Evolutionary conservation across 768 basidiomycete species (phyloP), one percentile per base, ranked within the genome.

Genomic region (Tylopilus sp.): DNA sequence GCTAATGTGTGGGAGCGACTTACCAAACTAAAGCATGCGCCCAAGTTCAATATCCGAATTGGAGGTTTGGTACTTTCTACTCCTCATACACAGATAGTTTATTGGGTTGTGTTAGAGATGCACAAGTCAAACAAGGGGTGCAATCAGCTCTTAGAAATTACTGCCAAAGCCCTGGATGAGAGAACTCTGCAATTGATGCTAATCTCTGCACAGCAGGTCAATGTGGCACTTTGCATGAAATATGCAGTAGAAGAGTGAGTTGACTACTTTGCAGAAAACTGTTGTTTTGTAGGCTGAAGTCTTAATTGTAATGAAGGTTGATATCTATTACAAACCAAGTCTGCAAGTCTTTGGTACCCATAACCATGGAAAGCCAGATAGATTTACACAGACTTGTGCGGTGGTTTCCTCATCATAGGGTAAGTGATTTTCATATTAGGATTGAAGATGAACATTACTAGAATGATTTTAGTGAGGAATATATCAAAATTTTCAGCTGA

Each of bases 171-270:
- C 5, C 6, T 56, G 3, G 3, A 7, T 23, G 33, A 53, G 1
- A 36, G 44, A 35, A n/a, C 31, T 2, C 28, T 53, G 15, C 18
- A 45, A 38, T 40, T 53, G 43, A 12, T 53, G 2, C 26, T 53
- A 3, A 25, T 53, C 11, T 31, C 31, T 35, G 33, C n/a, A 40
- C 55, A 15, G 47, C 51, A 17, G 33, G 42, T 31, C 22, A 56
- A 56, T 5, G 23, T 53, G 3, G 17, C 6, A n/a, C 25, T 56
- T 22, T 56, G 51, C 41, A n/a, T 53, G 3, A 48, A n/a, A 36
- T 53, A 21, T 56, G 51, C 55, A 35, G 20, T 52, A 5, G 11
- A 17, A 35, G 18, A 38, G 55, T 56, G n/a, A n/a, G 43, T 40
- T 7, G 5, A 9, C 11, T 17, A n/a, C n/a, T n/a, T n/a, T n/a